Percentiles rank a stretch among this genome's conserved stretches.
These are phyloP conservation scores for Epichloe baconii DNA, from an alignment of 2,329 filamentous ascomycete species.

Conservation along the genomic window DNA sequence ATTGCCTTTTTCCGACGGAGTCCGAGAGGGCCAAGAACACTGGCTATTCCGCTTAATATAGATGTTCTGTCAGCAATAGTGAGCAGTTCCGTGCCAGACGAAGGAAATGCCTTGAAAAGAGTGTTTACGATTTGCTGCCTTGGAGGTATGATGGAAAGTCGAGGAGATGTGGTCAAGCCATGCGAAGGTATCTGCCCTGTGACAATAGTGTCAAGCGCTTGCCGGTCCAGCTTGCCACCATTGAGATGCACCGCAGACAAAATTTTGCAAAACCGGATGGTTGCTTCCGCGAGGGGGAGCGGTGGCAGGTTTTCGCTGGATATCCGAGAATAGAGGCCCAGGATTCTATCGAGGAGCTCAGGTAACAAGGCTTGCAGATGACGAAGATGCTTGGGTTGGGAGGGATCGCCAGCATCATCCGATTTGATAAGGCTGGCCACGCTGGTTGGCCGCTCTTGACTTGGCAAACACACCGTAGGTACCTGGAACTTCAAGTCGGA, in stretches of 20 bases:
- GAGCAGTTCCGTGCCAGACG: conserved; percentile 50
- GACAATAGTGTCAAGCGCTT: conserved; percentile 52
- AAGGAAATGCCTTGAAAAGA: conserved; percentile 58
- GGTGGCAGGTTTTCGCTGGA: conserved; percentile 59
- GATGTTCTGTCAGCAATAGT: conserved; percentile 64
- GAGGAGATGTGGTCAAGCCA: conserved; percentile 36
- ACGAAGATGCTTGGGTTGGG: conserved; percentile 39
- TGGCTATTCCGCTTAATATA: conserved; percentile 73
- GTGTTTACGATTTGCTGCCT: conserved; percentile 52
- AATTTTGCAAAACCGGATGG: conserved; percentile 60
- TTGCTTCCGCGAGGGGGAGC: conserved; percentile 57
- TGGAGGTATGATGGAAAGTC: conserved; percentile 41
- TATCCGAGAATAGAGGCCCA: conserved; percentile 59
- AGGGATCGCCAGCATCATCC: conserved; percentile 22
- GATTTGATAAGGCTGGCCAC: conserved; percentile 15
- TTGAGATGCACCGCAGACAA: conserved; percentile 53
- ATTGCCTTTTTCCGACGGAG: conserved; percentile 84
- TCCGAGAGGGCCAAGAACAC: conserved; percentile 69
- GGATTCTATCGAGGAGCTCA: conserved; percentile 61
- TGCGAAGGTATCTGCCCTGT: conserved; percentile 43
- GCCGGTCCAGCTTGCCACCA: conserved; percentile 47
- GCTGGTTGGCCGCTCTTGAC: conserved; percentile 31
- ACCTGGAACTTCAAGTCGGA: conserved; percentile 71
- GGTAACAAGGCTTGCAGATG: conserved; percentile 49
- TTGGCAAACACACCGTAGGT: conserved; percentile 40